A percentile compares a stretch with the other conserved stretches of the same genome.
These are phyloP conservation scores for Xylaria sp. DNA, from an alignment of 495 filamentous ascomycete species.

Conservation along the genomic window DNA sequence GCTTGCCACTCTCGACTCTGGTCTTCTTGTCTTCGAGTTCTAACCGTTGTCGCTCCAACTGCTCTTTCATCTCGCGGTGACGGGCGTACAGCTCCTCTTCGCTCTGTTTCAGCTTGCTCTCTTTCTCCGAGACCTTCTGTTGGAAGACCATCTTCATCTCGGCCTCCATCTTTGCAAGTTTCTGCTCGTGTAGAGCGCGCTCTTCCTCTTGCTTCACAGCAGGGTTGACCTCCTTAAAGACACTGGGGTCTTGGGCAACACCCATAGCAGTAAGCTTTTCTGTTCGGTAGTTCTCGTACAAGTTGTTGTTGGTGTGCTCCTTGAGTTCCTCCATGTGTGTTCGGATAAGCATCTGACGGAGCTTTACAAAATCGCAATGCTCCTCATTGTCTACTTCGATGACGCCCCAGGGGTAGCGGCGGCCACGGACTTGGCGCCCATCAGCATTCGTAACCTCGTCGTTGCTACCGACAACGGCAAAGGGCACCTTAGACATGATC, in stretches of 20 bases:
- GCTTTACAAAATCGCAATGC: slow-evolving; percentile 99
- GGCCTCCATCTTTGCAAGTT: slow-evolving; percentile 99
- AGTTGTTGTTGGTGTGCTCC: slow-evolving; percentile 98
- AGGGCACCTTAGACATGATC: slow-evolving; percentile 99
- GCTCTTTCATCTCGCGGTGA: slow-evolving; percentile 99
- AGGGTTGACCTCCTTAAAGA: slow-evolving; percentile 99
- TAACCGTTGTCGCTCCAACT: slow-evolving; percentile 89
- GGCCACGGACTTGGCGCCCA: slow-evolving; percentile 94
- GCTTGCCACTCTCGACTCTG: slow-evolving; percentile 89
- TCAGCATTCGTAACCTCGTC: slow-evolving; percentile 88
- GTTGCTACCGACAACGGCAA: slow-evolving; percentile 97
- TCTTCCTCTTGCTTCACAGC: slow-evolving; percentile 99
- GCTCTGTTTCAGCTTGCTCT: slow-evolving; percentile 98
- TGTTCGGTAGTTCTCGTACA: slow-evolving; percentile 99
- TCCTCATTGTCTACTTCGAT: slow-evolving; percentile 99
- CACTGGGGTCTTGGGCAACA: slow-evolving; percentile 95
- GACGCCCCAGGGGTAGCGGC: slow-evolving; percentile 96
- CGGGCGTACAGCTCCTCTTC: slow-evolving; percentile 98
- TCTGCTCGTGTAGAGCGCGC: slow-evolving; percentile 96
- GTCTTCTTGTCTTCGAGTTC: slow-evolving; percentile 98
- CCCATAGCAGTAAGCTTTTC: slow-evolving; percentile 99
- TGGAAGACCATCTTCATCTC: slow-evolving; percentile 99
- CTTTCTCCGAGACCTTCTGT: slow-evolving; percentile 99
- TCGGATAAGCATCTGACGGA: slow-evolving; percentile 99
- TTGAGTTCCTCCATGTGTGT: slow-evolving; percentile 99